These are phyloP conservation scores for Alternaria panax DNA, from an alignment of 2,329 filamentous ascomycete genomes.

Conservation along the genomic window DNA sequence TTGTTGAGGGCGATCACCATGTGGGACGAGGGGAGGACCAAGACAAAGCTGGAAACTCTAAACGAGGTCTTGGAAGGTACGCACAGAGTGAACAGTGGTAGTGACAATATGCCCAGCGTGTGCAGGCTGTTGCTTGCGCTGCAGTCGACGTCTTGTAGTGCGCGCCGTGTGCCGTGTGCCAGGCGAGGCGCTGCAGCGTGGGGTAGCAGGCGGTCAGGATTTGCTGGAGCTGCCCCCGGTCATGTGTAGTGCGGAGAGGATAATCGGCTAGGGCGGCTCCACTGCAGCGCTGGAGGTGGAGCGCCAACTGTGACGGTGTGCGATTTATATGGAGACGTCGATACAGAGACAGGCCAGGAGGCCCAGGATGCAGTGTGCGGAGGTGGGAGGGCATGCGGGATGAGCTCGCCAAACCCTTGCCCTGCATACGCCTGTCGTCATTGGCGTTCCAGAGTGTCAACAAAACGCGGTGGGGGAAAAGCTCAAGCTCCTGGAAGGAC, in stretches of 20 bases:
- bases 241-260: conserved; percentile 12
- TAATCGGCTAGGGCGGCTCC: conserved; percentile 10
- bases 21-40: neutral
- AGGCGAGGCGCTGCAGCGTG: conserved; percentile 5
- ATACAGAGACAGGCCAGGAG: conserved; percentile 10
- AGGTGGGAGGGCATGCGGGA: conserved; percentile 14
- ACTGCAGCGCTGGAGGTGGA: conserved; percentile 30
- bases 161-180: neutral
- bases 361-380: conserved; percentile 13
- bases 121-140: neutral
- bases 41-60: neutral
- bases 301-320: conserved; percentile 23
- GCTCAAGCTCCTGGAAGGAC: conserved; percentile 24
- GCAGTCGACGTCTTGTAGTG: neutral
- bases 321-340: conserved; percentile 30
- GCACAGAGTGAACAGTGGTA: neutral
- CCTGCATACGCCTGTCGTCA: conserved; percentile 38
- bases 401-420: conserved; percentile 30
- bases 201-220: conserved; percentile 16
- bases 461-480: conserved; percentile 25
- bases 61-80: neutral
- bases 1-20: conserved; percentile 21
- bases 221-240: conserved; percentile 11
- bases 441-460: conserved; percentile 20
- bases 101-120: neutral